Percentiles rank a stretch among this genome's conserved stretches.
These are phyloP conservation scores for Yamadazyma triangularis DNA, from an alignment of 1,139 yeast species.

Conservation along the genomic window DNA sequence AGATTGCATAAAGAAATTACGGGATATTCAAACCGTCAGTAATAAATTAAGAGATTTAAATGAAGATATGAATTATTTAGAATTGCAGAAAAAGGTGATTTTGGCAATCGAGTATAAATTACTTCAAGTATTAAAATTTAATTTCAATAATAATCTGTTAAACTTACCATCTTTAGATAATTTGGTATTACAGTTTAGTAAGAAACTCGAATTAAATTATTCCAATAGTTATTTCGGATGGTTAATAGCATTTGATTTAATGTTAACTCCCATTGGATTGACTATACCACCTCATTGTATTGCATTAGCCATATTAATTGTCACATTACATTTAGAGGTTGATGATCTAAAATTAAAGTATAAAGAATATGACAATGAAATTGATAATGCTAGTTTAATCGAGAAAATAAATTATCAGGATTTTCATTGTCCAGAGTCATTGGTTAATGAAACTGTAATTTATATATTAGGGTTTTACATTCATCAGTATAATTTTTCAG, in stretches of 20 bases:
- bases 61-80: constrained; percentile 28
- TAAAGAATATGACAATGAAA: constrained; percentile 24
- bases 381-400: constrained; percentile 17
- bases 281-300: constrained; percentile 77
- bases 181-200: constrained; percentile 63
- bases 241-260: constrained; percentile 70
- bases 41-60: constrained; percentile 34
- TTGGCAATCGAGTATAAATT: constrained; percentile 64
- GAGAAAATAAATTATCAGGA: constrained; percentile 32
- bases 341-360: constrained; percentile 24
- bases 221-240: constrained; percentile 58
- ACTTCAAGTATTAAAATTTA: constrained; percentile 70
- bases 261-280: constrained; percentile 66
- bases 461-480: constrained; percentile 61
- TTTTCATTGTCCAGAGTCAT: constrained; percentile 44
- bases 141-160: constrained; percentile 54
- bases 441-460: constrained; percentile 57
- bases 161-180: constrained; percentile 55
- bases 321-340: constrained; percentile 39
- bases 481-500: constrained; percentile 40
- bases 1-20: constrained; percentile 79
- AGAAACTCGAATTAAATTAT: constrained; percentile 45
- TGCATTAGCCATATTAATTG: constrained; percentile 60
- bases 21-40: constrained; percentile 51
- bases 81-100: constrained; percentile 48